A percentile compares a stretch with the other conserved stretches of the same genome.
These are phyloP conservation scores for Flammula alnicola DNA, from an alignment of 1,284 basidiomycete species.

Conservation along the genomic window DNA sequence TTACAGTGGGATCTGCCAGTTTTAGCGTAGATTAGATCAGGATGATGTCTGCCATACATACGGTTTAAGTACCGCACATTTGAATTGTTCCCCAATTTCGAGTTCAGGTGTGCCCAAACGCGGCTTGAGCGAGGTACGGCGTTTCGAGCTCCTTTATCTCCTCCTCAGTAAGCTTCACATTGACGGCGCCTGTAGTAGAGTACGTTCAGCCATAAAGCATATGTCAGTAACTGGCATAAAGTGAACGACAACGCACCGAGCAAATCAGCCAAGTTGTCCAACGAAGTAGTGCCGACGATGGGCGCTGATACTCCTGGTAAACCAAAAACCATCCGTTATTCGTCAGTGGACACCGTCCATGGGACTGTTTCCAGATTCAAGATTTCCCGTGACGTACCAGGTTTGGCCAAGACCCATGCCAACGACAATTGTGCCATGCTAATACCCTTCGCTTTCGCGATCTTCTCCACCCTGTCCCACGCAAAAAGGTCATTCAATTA, in stretches of 20 bases:
- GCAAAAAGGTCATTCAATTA: neutral
- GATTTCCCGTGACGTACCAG: conserved; percentile 29
- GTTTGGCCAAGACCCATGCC: conserved; percentile 57
- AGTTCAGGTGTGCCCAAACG: conserved; percentile 36
- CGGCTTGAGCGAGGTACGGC: conserved; percentile 45
- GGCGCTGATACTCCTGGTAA: conserved; percentile 56
- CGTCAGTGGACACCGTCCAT: neutral
- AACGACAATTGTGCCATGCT: conserved; percentile 65
- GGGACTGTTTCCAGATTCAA: too few relatives aligned
- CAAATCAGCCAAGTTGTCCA: conserved; percentile 56
- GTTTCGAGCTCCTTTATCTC: conserved; percentile 56
- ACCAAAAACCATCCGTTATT: too few relatives aligned
- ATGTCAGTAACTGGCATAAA: neutral
- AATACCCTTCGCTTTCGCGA: conserved; percentile 54
- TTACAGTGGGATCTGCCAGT: too few relatives aligned
- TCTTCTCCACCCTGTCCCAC: conserved; percentile 47
- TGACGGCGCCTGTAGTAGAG: conserved; percentile 37
- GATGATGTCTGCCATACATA: too few relatives aligned
- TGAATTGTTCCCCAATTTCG: too few relatives aligned
- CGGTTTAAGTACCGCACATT: too few relatives aligned
- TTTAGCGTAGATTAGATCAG: too few relatives aligned
- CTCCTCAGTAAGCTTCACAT: conserved; percentile 52
- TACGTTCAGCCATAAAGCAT: neutral
- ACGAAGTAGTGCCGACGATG: conserved; percentile 59
- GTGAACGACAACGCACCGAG: conserved; percentile 42